These are phyloP conservation scores for Colletotrichum sansevieriae DNA, from an alignment of 2,329 filamentous ascomycete species.

Conservation along the genomic window DNA sequence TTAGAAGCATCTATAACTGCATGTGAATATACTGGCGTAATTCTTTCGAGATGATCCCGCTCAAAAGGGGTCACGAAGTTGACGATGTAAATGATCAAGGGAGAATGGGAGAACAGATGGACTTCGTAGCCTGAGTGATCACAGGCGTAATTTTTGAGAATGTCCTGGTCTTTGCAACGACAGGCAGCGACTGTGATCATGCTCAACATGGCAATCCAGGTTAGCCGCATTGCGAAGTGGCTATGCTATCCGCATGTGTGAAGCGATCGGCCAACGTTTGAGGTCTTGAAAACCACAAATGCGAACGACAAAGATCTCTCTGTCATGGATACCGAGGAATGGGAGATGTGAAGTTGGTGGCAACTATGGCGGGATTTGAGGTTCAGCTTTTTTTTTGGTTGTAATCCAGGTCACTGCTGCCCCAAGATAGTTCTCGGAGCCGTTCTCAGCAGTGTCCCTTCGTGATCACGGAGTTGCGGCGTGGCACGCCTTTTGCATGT, in stretches of 20 bases:
- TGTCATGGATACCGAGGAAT: no score
- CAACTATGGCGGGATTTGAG: no score
- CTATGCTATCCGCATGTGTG: no score
- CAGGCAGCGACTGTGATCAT: neutral
- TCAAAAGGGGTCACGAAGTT: conserved; percentile 54
- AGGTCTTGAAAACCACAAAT: neutral
- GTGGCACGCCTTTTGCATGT: neutral
- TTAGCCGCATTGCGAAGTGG: neutral
- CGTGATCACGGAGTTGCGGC: neutral
- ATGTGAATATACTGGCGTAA: conserved; percentile 48
- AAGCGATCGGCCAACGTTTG: neutral
- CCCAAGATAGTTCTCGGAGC: neutral
- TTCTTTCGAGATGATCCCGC: conserved; percentile 50
- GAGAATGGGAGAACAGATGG: conserved; percentile 52
- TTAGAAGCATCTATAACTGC: no score
- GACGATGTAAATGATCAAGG: conserved; percentile 55
- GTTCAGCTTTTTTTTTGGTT: no score
- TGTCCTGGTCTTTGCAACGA: neutral
- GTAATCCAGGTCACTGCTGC: neutral
- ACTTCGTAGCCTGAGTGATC: conserved; percentile 50
- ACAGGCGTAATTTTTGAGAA: conserved; percentile 44
- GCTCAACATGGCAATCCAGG: neutral
- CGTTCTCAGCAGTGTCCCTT: neutral
- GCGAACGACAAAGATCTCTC: no score
- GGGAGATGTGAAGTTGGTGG: no score